Percentiles rank a stretch among this genome's conserved stretches.
Evolutionary conservation across 2,329 filamentous ascomycete species (phyloP).

Genomic region (Phoma sp.): DNA sequence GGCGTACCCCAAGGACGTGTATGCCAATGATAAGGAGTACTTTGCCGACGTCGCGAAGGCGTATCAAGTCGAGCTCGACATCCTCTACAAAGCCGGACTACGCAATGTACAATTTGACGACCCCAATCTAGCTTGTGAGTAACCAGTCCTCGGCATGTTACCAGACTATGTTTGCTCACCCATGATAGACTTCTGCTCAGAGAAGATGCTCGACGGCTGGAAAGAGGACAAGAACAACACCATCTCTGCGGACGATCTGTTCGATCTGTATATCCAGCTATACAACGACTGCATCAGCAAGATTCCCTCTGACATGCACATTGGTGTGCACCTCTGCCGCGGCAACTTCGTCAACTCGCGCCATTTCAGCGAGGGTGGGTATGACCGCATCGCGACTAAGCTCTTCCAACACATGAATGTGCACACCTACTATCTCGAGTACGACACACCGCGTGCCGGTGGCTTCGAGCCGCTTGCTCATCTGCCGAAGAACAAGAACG

Average conservation of each 20-base stretch:
- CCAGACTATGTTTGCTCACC: not conserved
- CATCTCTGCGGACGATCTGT: constrained; percentile 68
- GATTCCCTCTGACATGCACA: constrained; percentile 70
- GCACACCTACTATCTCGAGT: constrained; percentile 45
- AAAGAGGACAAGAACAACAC: constrained; percentile 68
- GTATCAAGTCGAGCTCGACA: constrained; percentile 52
- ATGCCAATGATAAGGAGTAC: constrained; percentile 51
- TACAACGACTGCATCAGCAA: constrained; percentile 73
- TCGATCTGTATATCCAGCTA: constrained; percentile 74
- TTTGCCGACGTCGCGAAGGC: constrained; percentile 52
- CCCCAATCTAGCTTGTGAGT: constrained; percentile 50
- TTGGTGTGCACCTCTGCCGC: constrained; percentile 74
- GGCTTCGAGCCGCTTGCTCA: constrained; percentile 51
- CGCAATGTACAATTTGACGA: constrained; percentile 54
- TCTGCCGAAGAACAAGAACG: constrained; percentile 51
- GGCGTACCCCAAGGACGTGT: constrained; percentile 50
- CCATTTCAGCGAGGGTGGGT: constrained; percentile 52
- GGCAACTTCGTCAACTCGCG: constrained; percentile 52
- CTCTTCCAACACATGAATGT: constrained; percentile 38
- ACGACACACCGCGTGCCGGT: constrained; percentile 53
- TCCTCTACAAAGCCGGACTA: constrained; percentile 52
- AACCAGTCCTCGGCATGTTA: too few relatives aligned
- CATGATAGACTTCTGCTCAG: constrained; percentile 38
- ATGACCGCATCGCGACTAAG: constrained; percentile 50
- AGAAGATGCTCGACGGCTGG: constrained; percentile 42